phyloP scores from a whole-genome alignment of 2,329 filamentous ascomycete genomes.

The Pseudocercospora ulei region DNA sequence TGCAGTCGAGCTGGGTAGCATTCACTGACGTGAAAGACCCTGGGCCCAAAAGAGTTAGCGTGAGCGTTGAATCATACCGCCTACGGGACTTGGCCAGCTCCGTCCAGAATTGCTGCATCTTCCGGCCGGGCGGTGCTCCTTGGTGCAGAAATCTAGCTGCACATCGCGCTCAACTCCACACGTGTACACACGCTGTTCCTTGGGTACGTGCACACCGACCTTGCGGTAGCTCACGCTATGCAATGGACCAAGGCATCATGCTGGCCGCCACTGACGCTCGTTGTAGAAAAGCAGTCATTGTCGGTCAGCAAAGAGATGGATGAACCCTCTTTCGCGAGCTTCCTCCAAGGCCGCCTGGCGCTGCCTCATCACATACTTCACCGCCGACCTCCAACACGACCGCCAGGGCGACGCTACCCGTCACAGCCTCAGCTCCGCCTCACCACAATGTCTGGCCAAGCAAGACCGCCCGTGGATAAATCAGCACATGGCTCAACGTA shows the following conservation, averaged over 20 bases:
- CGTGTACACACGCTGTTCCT: constrained; percentile 2
- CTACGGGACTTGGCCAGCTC: background rate
- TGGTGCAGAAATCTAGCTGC: constrained; percentile 3
- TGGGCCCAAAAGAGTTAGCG: constrained; percentile 4
- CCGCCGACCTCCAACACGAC: constrained; percentile 2
- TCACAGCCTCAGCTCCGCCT: constrained; percentile 1
- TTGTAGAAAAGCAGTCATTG: constrained; percentile 4
- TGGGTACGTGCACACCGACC: constrained; percentile 24
- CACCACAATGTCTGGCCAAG: constrained; percentile 11
- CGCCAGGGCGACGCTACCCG: constrained; percentile 11
- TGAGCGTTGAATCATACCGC: background rate
- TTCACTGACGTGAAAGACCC: constrained; percentile 2
- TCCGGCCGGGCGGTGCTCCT: constrained; percentile 3
- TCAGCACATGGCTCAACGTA: background rate
- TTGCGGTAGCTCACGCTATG: constrained; percentile 11
- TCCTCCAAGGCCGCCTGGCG: background rate
- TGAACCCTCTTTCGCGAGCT: background rate
- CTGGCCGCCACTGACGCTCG: constrained; percentile 5
- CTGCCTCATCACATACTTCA: background rate
- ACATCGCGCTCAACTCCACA: background rate
- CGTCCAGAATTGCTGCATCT: constrained; percentile 7
- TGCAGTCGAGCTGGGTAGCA: background rate
- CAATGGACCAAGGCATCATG: constrained; percentile 3
- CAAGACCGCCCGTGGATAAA: background rate
- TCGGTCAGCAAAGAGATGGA: constrained; percentile 13